A percentile compares a stretch with the other conserved stretches of the same genome.
Conservation (phyloP, 1,139 yeast genomes). For the Yamadazyma blattariae region DNA sequence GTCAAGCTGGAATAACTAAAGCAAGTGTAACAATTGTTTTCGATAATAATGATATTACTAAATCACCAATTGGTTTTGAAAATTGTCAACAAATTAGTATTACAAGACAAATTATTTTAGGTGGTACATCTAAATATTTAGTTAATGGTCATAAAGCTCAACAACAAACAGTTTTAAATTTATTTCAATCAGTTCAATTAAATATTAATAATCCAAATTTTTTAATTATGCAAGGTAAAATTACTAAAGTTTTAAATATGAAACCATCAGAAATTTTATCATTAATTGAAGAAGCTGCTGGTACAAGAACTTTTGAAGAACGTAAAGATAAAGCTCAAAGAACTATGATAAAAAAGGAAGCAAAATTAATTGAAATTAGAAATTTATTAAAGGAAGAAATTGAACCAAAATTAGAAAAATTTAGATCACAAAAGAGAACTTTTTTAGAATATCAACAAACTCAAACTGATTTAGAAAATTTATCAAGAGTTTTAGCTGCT, state of each 20-base stretch:
- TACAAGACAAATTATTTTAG: conserved; percentile 86
- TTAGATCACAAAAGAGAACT: conserved; percentile 76
- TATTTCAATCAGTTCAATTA: conserved; percentile 92
- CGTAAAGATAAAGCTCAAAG: conserved; percentile 88
- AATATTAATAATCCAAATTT: conserved; percentile 97
- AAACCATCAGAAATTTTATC: conserved; percentile 87
- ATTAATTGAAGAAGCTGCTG: conserved; percentile 96
- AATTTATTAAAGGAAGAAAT: conserved; percentile 78
- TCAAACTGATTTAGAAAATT: conserved; percentile 75
- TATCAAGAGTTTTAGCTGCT: conserved; percentile 72
- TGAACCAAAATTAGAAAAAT: conserved; percentile 84
- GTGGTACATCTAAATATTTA: conserved; percentile 88
- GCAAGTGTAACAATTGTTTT: conserved; percentile 96
- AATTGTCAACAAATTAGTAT: conserved; percentile 79
- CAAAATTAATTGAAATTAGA: conserved; percentile 76
- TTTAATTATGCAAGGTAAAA: conserved; percentile 97
- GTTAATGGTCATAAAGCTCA: conserved; percentile 97
- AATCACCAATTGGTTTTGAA: conserved; percentile 87
- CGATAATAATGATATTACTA: conserved; percentile 72
- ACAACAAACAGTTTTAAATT: conserved; percentile 84
- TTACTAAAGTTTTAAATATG: conserved; percentile 96
- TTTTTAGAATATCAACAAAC: conserved; percentile 85
- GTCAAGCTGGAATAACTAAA: conserved; percentile 97
- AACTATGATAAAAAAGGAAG: conserved; percentile 88
- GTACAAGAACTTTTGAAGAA: conserved; percentile 93